These are phyloP conservation scores for Aspergillus floridensis DNA, from an alignment of 2,329 filamentous ascomycete species.

Conservation along the genomic window DNA sequence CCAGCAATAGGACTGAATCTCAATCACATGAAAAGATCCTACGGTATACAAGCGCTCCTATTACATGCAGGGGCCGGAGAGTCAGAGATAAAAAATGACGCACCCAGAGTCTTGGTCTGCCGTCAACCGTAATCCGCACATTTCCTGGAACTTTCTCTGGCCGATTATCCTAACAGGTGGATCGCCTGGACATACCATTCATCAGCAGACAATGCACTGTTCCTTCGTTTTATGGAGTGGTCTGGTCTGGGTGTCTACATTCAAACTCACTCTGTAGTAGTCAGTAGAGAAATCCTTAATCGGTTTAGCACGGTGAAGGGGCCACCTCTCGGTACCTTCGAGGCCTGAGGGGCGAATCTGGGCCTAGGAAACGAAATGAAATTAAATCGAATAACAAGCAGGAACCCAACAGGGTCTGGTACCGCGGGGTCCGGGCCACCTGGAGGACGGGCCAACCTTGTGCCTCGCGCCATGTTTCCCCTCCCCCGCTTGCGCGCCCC, in stretches of 20 bases:
- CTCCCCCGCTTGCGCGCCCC: constrained; percentile 14
- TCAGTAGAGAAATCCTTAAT: neutral
- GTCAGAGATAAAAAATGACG: neutral
- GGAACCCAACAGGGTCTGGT: neutral
- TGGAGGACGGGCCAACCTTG: constrained; percentile 1
- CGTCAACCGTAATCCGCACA: neutral
- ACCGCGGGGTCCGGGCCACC: constrained; percentile 11
- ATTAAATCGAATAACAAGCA: constrained; percentile 1
- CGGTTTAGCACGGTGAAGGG: neutral
- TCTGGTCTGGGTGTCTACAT: neutral
- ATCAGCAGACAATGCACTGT: neutral
- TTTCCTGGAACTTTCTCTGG: neutral
- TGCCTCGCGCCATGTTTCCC: constrained; percentile 4
- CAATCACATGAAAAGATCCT: neutral
- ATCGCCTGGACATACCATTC: neutral
- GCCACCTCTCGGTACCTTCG: neutral
- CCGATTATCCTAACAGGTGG: neutral
- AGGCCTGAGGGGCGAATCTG: neutral
- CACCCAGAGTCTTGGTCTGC: neutral
- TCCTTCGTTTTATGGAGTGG: neutral
- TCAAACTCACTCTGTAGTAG: neutral
- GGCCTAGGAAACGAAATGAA: neutral
- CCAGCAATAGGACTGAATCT: neutral
- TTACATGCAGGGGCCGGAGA: neutral
- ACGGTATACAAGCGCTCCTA: neutral